Base-by-base conservation (phyloP, 768 basidiomycete species). In the Coprinellus micaceus region DNA sequence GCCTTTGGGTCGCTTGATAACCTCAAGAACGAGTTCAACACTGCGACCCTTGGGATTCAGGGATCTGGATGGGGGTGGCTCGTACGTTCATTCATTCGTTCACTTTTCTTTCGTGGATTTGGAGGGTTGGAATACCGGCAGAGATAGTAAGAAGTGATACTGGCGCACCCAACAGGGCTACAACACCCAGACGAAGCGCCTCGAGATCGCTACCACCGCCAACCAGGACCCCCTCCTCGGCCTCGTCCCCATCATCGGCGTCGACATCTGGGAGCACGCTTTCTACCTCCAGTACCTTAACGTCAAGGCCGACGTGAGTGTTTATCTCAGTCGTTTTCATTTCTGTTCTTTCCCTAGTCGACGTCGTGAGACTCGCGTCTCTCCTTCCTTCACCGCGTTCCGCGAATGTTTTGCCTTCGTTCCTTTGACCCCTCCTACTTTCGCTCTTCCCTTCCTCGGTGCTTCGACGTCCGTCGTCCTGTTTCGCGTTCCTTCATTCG, bases 41-140 rank as follows among this genome's bases (percentile, higher is more conserved):
- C 89, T 33, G 80, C 86, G 41, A 92, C 94, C 43, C 84, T 85
- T 40, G 91, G 74, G 30, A 91, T 98, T 57, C 95, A 97, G 68
- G 95, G 94, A 25, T 91, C 88, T 51, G 94, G 94, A 39, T 97
- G 95, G 94, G 94, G 92, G 59, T 98, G 94, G 95, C 80, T 97
- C 67, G 92, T 94, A 66, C 66, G 89, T 85, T 6, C 6, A 9
- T 21, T 15, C n/a, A 4, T 17, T 17, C n/a, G 40, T 17, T 13
- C 37, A 37, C 52, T 28, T 44, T 11, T 13, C 41, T 7, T 44
- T 37, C 28, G 36, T 43, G 2, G 52, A 90, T 89, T n/a, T n/a
- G n/a, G n/a, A n/a, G n/a, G n/a, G 13, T 33, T 33, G 13, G 33
- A 33, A 13, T 6, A 13, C 7, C 7, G 33, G 13, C 13, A n/a